These are phyloP conservation scores for Termitomyces sp. DNA, from an alignment of 768 basidiomycete species.

Conservation along the genomic window DNA sequence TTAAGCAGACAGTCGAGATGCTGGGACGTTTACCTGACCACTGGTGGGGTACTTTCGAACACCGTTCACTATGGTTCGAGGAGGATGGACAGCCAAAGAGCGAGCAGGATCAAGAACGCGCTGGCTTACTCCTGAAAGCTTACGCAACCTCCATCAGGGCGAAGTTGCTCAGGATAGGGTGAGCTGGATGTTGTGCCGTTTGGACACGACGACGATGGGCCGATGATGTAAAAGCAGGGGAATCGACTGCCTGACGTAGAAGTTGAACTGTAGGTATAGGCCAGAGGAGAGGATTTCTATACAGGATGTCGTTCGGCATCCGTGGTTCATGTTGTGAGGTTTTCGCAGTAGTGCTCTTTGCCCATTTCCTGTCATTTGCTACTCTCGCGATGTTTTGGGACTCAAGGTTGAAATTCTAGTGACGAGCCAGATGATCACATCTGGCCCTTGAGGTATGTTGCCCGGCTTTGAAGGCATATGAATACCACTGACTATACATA, in stretches of 20 bases:
- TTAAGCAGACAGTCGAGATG: slow-evolving; percentile 33
- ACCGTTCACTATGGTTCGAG: slow-evolving; percentile 33
- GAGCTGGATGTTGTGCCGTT: slow-evolving; percentile 20
- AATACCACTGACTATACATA: too few species aligned
- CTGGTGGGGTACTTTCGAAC: slow-evolving; percentile 36
- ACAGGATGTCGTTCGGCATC: slow-evolving; percentile 32
- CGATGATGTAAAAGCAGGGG: slow-evolving; percentile 33
- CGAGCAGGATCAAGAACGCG: slow-evolving; percentile 22
- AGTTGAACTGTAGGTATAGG: slow-evolving; percentile 31
- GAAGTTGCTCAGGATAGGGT: slow-evolving; percentile 30
- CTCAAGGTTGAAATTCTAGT: too few species aligned
- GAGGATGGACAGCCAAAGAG: slow-evolving; percentile 33
- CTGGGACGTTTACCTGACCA: slow-evolving; percentile 41
- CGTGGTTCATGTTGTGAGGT: slow-evolving; percentile 22
- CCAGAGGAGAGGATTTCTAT: slow-evolving; percentile 42
- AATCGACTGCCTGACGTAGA: slow-evolving; percentile 28
- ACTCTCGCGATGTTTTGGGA: too few species aligned
- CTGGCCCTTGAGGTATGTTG: too few species aligned
- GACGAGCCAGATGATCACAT: too few species aligned
- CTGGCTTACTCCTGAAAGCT: slow-evolving; percentile 19
- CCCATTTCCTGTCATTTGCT: too few species aligned
- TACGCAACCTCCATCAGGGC: slow-evolving; percentile 27
- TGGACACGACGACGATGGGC: slow-evolving; percentile 23
- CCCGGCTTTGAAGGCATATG: too few species aligned
- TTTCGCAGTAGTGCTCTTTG: too few species aligned